Evolutionary conservation across 2,329 filamentous ascomycete species (phyloP), one percentile per base, ranked within the genome.

Genomic region (Rhinocladiella similis): DNA sequence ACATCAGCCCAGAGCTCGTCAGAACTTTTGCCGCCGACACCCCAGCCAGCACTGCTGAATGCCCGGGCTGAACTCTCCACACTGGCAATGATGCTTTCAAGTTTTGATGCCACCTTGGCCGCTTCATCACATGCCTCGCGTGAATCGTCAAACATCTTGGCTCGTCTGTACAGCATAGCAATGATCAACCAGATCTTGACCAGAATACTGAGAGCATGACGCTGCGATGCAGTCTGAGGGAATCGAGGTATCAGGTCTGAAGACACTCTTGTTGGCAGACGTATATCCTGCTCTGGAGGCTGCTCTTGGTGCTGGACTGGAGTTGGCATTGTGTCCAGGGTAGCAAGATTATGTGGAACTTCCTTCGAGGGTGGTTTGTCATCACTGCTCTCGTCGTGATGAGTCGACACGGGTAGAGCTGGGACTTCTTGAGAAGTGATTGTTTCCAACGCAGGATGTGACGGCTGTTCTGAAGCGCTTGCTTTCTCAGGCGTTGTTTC

Each of bases 131-230:
- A 83, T 5, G 93, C 91, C 50, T 87, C 89, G 64, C 83, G 84
- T 12, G 89, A 86, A 69, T 97, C 93, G 18, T 92, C 87, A 53
- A 85, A 84, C 76, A 95, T 85, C 7, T 83, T 83, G 6, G 93
- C 90, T 51, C 91, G 84, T 25, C 91, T 84, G 69, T 97, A 99
- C 62, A 97, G 86, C 0, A 88, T 88, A 1, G 91, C 88, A 59
- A 97, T 91, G 69, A 94, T 88, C 7, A 97, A 79, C 94, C 94
- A 99, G 29, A 97, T 86, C 63, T 87, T 88, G 18, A 91, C 77
- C 14, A 99, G 73, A 10, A 86, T 68, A 3, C 77, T 77, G 12
- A 84, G 74, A 14, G 78, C 80, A 56, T 84, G 81, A 52, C 79
- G 80, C 50, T 82, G 77, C 48, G 79, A 76, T 59, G 83, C 78